These are phyloP conservation scores for Fomitopsis palustris DNA, from an alignment of 1,284 basidiomycete genomes.

Conservation along the genomic window DNA sequence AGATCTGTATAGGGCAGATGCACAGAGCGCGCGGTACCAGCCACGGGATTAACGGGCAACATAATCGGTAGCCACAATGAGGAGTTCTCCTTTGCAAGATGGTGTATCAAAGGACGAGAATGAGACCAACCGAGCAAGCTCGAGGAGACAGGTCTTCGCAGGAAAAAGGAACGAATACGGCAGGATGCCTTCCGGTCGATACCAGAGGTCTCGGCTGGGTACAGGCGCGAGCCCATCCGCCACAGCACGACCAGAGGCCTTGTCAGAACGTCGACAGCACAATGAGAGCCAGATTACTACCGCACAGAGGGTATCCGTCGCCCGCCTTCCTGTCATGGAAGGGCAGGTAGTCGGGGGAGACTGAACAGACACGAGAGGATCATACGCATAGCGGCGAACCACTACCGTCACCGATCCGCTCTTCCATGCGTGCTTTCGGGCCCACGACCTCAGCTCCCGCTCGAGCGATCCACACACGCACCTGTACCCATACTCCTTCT, in stretches of 20 bases:
- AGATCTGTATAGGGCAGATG: conserved; percentile 9
- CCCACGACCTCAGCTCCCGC: conserved; percentile 9
- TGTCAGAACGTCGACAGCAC: conserved; percentile 9
- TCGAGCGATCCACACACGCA: conserved; percentile 14
- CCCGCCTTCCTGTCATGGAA: conserved; percentile 30
- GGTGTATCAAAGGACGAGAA: conserved; percentile 15
- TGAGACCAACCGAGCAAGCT: conserved; percentile 3
- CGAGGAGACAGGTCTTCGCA: conserved; percentile 20
- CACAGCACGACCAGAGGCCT: conserved; percentile 13
- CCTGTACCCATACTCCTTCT: conserved; percentile 14
- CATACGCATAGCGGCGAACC: conserved; percentile 14
- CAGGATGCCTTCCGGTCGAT: background rate
- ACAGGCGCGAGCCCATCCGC: conserved; percentile 21
- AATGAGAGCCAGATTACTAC: conserved; percentile 23
- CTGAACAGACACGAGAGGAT: conserved; percentile 11
- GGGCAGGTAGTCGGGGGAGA: conserved; percentile 27
- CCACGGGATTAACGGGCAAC: conserved; percentile 14
- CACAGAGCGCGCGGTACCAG: conserved; percentile 16
- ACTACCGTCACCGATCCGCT: conserved; percentile 15
- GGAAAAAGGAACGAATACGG: conserved; percentile 12
- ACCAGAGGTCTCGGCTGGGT: conserved; percentile 17
- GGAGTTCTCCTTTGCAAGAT: conserved; percentile 15
- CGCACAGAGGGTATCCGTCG: conserved; percentile 21
- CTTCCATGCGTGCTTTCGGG: conserved; percentile 17
- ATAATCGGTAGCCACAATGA: conserved; percentile 3